Evolutionary conservation across 768 basidiomycete genomes (phyloP).

Genomic region (Trametes punicea): DNA sequence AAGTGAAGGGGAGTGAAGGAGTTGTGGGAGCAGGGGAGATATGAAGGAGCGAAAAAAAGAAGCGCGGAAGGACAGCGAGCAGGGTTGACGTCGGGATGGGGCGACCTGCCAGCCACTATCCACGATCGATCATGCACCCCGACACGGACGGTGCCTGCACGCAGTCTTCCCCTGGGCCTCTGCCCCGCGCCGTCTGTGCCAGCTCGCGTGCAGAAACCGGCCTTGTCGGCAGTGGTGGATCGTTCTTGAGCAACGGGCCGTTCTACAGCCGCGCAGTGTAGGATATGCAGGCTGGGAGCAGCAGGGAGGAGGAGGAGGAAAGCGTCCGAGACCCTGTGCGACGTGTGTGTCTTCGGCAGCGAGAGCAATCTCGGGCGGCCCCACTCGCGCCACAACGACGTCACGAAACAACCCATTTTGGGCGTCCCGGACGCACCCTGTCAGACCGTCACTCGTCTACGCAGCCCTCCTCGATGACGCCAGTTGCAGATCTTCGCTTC

Average conservation of each 20-base stretch:
- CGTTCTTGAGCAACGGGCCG: slow-evolving; percentile 9
- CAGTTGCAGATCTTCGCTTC: slow-evolving; percentile 8
- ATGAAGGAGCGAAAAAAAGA: neutral
- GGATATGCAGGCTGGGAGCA: neutral
- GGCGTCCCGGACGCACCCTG: neutral
- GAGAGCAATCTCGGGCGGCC: neutral
- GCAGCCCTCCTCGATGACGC: no score
- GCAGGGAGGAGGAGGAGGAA: neutral
- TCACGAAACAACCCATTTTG: neutral
- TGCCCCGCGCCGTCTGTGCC: neutral
- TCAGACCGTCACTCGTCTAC: no score
- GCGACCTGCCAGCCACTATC: slow-evolving; percentile 14
- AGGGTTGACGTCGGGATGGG: slow-evolving; percentile 18
- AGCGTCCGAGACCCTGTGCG: neutral
- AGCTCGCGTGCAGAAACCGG: neutral
- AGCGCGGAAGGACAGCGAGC: neutral
- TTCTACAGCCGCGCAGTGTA: neutral
- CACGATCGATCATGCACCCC: slow-evolving; percentile 17
- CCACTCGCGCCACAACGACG: slow-evolving; percentile 10
- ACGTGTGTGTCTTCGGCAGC: neutral
- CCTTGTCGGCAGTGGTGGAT: neutral
- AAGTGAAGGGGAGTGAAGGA: neutral
- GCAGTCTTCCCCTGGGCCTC: neutral
- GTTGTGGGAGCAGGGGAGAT: neutral
- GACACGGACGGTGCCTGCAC: slow-evolving; percentile 16